These are phyloP conservation scores for Nadsonia starkeyi-henricii DNA, from an alignment of 1,139 yeast species.

Conservation along the genomic window DNA sequence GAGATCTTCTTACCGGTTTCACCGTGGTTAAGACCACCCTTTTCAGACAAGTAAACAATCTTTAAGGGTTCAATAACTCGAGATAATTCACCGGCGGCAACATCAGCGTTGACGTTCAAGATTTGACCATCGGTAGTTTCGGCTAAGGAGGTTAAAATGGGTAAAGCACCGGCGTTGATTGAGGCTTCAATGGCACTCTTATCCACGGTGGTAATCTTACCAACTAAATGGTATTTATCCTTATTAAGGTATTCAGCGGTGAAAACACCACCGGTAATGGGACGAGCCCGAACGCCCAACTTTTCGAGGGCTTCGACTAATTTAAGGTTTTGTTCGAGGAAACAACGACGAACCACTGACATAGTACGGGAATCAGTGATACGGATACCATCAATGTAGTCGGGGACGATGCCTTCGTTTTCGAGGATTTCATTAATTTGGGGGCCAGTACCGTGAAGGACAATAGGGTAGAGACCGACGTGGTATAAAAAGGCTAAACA, in stretches of 20 bases:
- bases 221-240: conserved; percentile 85
- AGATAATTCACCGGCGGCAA: conserved; percentile 96
- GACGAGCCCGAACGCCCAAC: conserved; percentile 96
- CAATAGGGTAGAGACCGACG: conserved; percentile 93
- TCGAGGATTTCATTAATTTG: conserved; percentile 91
- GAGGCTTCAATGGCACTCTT: conserved; percentile 90
- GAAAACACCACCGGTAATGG: conserved; percentile 96
- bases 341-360: conserved; percentile 91
- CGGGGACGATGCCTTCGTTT: conserved; percentile 91
- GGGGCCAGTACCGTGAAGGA: conserved; percentile 97
- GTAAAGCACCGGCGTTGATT: conserved; percentile 90
- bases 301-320: conserved; percentile 91
- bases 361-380: conserved; percentile 90
- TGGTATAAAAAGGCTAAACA: conserved; percentile 93
- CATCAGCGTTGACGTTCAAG: conserved; percentile 94
- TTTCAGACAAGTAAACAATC: conserved; percentile 89
- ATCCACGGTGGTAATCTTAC: conserved; percentile 74
- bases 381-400: conserved; percentile 90
- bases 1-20: conserved; percentile 82
- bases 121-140: conserved; percentile 95
- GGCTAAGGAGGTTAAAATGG: conserved; percentile 89
- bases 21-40: conserved; percentile 94
- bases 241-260: conserved; percentile 85
- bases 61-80: conserved; percentile 93
- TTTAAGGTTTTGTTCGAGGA: conserved; percentile 85